phyloP scores from a whole-genome alignment of 1,284 basidiomycete species.

The Tylopilus sp. region DNA sequence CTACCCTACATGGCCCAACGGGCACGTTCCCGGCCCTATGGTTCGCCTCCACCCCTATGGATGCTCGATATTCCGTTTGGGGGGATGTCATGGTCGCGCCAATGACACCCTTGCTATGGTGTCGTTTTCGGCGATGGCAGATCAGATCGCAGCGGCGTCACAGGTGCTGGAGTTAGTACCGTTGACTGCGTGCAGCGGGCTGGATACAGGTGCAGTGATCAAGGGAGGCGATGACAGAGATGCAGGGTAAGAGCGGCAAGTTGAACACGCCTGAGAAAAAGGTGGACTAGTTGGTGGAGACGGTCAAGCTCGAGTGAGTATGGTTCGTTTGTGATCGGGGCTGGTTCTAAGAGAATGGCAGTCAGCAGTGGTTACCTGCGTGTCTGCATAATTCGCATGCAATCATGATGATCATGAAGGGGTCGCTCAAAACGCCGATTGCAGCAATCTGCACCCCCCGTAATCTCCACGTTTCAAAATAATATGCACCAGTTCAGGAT shows the following conservation, averaged over 20 bases:
- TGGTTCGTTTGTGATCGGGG: neutral
- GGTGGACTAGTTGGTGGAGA: constrained; percentile 27
- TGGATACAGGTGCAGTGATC: constrained; percentile 3
- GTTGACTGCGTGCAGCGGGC: constrained; percentile 19
- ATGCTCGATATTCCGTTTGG: constrained; percentile 32
- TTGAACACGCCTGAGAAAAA: constrained; percentile 36
- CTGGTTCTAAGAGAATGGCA: neutral
- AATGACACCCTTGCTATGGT: constrained; percentile 33
- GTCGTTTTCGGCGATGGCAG: constrained; percentile 53
- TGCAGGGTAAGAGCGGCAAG: constrained; percentile 5
- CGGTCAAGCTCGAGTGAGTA: constrained; percentile 32
- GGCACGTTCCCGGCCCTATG: neutral
- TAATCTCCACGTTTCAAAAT: no score
- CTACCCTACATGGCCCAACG: neutral
- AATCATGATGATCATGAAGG: constrained; percentile 30
- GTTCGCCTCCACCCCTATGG: constrained; percentile 13
- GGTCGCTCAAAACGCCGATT: constrained; percentile 19
- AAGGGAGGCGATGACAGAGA: no score
- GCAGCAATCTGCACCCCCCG: constrained; percentile 20
- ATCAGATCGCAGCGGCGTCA: constrained; percentile 54
- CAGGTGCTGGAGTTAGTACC: constrained; percentile 48
- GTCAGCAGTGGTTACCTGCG: constrained; percentile 29
- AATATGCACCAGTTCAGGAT: constrained; percentile 34
- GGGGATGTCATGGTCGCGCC: neutral
- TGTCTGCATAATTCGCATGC: constrained; percentile 34